Evolutionary conservation across 164 flowering plant species (phyloP).

Genomic region (Platanus orientalis): DNA sequence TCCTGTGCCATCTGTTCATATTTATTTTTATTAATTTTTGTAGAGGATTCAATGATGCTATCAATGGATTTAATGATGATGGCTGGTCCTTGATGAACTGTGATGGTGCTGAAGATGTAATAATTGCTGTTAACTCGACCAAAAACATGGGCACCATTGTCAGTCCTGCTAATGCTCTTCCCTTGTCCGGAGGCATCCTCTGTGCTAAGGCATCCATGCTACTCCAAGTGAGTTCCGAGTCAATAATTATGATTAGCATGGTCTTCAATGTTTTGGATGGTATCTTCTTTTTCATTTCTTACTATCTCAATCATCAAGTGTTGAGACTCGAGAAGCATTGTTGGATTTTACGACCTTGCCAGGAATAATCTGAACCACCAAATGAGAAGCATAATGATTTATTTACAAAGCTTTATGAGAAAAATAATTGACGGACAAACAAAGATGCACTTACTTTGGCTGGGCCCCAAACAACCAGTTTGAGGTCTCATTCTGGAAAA

Average conservation of each 20-base stretch:
- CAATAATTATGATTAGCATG: not conserved
- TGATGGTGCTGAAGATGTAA: conserved; percentile 82
- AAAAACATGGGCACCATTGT: conserved; percentile 39
- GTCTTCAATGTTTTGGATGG: not conserved
- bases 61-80: conserved; percentile 88
- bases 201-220: conserved; percentile 98
- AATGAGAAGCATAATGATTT: no score
- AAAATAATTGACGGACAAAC: no score
- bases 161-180: conserved; percentile 36
- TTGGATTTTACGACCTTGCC: no score
- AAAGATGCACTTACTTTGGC: no score
- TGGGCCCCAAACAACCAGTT: no score
- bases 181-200: conserved; percentile 67
- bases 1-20: no score
- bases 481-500: no score
- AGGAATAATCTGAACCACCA: no score
- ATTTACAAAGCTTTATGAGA: no score
- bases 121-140: conserved; percentile 61
- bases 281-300: not conserved
- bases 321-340: not conserved
- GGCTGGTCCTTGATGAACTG: conserved; percentile 78
- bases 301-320: not conserved
- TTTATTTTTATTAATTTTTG: conserved; percentile 1
- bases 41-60: conserved; percentile 93
- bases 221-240: conserved; percentile 62